Evolutionary conservation across 345 rosid species (phyloP).

Genomic region (Iberis pinnata): DNA sequence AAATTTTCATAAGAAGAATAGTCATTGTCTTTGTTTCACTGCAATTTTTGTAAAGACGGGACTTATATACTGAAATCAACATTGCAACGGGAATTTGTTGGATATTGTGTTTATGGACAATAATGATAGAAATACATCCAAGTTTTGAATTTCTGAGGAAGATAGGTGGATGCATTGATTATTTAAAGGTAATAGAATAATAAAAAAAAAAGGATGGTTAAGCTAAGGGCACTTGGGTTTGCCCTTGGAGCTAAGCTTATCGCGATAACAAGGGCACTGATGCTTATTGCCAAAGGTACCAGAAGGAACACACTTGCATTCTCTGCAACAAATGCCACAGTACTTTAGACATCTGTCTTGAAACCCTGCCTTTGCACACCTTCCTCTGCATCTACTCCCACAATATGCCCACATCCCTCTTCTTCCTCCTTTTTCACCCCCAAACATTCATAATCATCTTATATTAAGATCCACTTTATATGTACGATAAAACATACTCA

Average conservation of each 20-base stretch:
- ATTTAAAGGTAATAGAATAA: too few relatives aligned
- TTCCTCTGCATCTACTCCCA: conserved; percentile 38
- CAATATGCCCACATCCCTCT: conserved; percentile 23
- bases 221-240: conserved; percentile 52
- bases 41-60: too few relatives aligned
- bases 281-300: conserved; percentile 59
- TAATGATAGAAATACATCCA: too few relatives aligned
- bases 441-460: not conserved
- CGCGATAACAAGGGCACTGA: conserved; percentile 60
- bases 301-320: conserved; percentile 68
- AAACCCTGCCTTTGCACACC: conserved; percentile 51
- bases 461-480: not conserved
- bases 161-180: too few relatives aligned
- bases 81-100: too few relatives aligned
- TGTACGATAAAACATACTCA: not conserved
- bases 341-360: conserved; percentile 54
- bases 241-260: conserved; percentile 47
- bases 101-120: too few relatives aligned
- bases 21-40: too few relatives aligned
- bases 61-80: too few relatives aligned
- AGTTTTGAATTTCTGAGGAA: too few relatives aligned
- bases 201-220: not conserved
- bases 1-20: too few relatives aligned
- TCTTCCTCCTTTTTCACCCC: conserved; percentile 5
- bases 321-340: conserved; percentile 56